These are phyloP conservation scores for Tulasnella sp. DNA, from an alignment of 768 basidiomycete species.

Conservation along the genomic window DNA sequence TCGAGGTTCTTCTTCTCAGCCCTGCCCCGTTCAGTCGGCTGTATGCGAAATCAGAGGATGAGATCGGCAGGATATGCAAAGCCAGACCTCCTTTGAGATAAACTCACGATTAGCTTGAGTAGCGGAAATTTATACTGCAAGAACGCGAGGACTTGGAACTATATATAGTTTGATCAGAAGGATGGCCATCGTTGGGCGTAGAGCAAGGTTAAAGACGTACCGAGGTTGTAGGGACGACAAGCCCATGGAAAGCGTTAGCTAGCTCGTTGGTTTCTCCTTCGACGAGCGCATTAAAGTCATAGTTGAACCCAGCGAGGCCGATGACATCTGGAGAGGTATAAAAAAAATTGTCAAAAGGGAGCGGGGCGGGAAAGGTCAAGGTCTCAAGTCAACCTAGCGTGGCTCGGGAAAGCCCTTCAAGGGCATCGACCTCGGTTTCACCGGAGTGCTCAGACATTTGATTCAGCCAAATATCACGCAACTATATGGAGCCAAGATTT, in stretches of 20 bases:
- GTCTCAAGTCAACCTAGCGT: slow-evolving; percentile 21
- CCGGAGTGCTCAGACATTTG: background rate
- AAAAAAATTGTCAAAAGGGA: too few relatives aligned
- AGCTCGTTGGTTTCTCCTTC: slow-evolving; percentile 26
- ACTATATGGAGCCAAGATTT: background rate
- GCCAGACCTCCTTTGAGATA: background rate
- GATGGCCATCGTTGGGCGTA: background rate
- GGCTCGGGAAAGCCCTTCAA: background rate
- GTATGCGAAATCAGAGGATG: too few relatives aligned
- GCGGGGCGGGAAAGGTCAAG: background rate
- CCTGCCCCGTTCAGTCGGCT: background rate
- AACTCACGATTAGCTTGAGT: background rate
- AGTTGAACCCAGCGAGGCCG: slow-evolving; percentile 25
- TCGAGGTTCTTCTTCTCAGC: background rate
- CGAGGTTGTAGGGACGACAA: slow-evolving; percentile 18
- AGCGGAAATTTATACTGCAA: background rate
- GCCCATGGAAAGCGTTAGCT: slow-evolving; percentile 24
- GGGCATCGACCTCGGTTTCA: background rate
- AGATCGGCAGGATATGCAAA: too few relatives aligned
- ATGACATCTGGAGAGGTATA: too few relatives aligned
- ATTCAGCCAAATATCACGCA: background rate
- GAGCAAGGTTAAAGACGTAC: background rate
- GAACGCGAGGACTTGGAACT: background rate
- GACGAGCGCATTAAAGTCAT: slow-evolving; percentile 28
- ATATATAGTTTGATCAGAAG: background rate